Conservation (phyloP, 768 basidiomycete species). For the Gautieria morchelliformis region DNA sequence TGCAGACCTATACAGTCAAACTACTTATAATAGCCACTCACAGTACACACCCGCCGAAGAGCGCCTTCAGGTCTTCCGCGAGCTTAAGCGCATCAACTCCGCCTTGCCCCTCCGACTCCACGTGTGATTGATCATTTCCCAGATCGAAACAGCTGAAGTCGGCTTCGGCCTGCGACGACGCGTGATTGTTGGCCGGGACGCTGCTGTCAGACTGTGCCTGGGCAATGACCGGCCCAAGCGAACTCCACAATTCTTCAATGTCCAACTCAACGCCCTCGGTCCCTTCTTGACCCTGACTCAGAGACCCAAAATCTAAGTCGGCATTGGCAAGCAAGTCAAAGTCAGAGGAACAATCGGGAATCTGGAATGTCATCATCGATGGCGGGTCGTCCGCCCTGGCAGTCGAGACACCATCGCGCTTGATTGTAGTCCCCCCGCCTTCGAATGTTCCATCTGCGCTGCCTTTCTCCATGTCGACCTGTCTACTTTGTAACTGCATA, state of each 20-base stretch:
- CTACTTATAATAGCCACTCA: background rate
- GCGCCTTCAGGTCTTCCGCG: slow-evolving; percentile 7
- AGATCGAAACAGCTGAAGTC: background rate
- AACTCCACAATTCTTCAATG: slow-evolving; percentile 6
- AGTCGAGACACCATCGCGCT: background rate
- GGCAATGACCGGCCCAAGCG: slow-evolving; percentile 4
- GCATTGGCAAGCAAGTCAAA: background rate
- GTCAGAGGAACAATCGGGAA: background rate
- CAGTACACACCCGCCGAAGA: slow-evolving; percentile 8
- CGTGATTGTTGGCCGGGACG: background rate
- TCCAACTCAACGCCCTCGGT: slow-evolving; percentile 5
- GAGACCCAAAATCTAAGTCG: background rate
- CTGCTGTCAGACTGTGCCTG: slow-evolving; percentile 2
- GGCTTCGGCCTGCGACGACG: background rate
- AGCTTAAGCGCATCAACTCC: slow-evolving; percentile 5
- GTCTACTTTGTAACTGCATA: background rate
- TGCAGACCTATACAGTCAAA: too few relatives aligned
- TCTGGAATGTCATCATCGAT: background rate
- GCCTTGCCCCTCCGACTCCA: background rate
- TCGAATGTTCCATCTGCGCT: background rate
- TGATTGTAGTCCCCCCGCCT: background rate
- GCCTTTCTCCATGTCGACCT: background rate
- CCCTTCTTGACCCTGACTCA: background rate
- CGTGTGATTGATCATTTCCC: background rate
- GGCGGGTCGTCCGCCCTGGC: background rate